A percentile compares a stretch with the other conserved stretches of the same genome.
phyloP scores from a whole-genome alignment of 2,329 filamentous ascomycete genomes.

The Ophiostoma montium region DNA sequence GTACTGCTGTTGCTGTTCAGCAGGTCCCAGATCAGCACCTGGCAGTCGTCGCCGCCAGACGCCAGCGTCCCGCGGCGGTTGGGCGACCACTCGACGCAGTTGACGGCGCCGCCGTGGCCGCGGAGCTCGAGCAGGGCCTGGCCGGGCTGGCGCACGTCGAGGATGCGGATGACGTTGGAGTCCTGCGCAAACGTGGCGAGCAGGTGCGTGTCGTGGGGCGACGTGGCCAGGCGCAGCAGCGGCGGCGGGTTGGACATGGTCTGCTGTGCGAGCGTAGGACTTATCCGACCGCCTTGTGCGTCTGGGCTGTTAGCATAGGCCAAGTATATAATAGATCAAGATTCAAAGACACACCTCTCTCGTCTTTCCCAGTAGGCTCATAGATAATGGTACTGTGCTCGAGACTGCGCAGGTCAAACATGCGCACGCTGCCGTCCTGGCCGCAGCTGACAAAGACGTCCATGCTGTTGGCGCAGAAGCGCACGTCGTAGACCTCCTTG shows the following conservation, averaged over 20 bases:
- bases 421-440: constrained; percentile 91
- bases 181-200: constrained; percentile 96
- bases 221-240: constrained; percentile 69
- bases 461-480: constrained; percentile 96
- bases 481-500: constrained; percentile 96
- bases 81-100: constrained; percentile 93
- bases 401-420: constrained; percentile 93
- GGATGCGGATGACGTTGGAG: constrained; percentile 80
- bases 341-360: constrained; percentile 39
- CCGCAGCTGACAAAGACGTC: constrained; percentile 98
- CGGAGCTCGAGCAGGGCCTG: constrained; percentile 88
- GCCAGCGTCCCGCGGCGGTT: constrained; percentile 69
- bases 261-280: constrained; percentile 62
- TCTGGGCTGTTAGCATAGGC: constrained; percentile 22
- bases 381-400: constrained; percentile 99
- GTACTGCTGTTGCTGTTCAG: constrained; percentile 44
- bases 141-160: constrained; percentile 91
- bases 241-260: constrained; percentile 66
- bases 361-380: constrained; percentile 81
- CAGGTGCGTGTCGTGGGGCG: constrained; percentile 87
- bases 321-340: no score
- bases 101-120: constrained; percentile 73
- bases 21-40: constrained; percentile 89
- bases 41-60: constrained; percentile 80
- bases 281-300: constrained; percentile 47